These are phyloP conservation scores for Platismatia glauca DNA, from an alignment of 495 filamentous ascomycete species.

Conservation along the genomic window DNA sequence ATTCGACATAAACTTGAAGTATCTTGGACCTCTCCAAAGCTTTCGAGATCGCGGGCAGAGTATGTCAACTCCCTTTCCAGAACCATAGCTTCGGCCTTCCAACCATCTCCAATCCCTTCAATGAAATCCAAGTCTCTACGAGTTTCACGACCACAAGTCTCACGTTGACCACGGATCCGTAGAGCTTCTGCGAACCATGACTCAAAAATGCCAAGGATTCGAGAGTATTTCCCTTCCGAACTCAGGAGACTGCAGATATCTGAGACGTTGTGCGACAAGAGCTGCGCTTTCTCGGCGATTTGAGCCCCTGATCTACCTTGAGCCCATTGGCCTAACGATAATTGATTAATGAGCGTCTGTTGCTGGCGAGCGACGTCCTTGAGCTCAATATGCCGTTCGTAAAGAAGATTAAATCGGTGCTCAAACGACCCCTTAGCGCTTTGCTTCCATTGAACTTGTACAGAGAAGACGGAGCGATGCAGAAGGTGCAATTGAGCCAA, in stretches of 20 bases:
- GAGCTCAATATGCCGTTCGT: constrained; percentile 29
- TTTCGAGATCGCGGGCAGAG: constrained; percentile 26
- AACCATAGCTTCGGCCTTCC: constrained; percentile 36
- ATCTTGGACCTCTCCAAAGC: constrained; percentile 24
- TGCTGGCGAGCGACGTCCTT: constrained; percentile 31
- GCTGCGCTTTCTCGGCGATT: constrained; percentile 37
- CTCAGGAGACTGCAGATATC: constrained; percentile 35
- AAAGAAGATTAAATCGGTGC: constrained; percentile 35
- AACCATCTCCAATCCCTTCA: constrained; percentile 35
- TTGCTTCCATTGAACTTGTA: constrained; percentile 32
- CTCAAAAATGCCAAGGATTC: constrained; percentile 33
- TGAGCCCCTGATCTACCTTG: constrained; percentile 29
- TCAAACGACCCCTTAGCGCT: constrained; percentile 31
- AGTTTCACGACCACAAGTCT: not conserved
- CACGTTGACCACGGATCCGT: constrained; percentile 28
- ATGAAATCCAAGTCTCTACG: constrained; percentile 29
- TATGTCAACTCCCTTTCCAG: constrained; percentile 36
- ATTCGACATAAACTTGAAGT: constrained; percentile 33
- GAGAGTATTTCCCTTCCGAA: constrained; percentile 30
- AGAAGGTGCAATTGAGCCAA: constrained; percentile 64
- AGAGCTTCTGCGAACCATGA: constrained; percentile 37
- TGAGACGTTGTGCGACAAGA: constrained; percentile 36
- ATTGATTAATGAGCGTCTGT: constrained; percentile 36
- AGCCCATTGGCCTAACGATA: constrained; percentile 35
- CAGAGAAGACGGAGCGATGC: constrained; percentile 39